Evolutionary conservation across 768 basidiomycete genomes (phyloP).

Genomic region (Sistotremastrum suecicum): DNA sequence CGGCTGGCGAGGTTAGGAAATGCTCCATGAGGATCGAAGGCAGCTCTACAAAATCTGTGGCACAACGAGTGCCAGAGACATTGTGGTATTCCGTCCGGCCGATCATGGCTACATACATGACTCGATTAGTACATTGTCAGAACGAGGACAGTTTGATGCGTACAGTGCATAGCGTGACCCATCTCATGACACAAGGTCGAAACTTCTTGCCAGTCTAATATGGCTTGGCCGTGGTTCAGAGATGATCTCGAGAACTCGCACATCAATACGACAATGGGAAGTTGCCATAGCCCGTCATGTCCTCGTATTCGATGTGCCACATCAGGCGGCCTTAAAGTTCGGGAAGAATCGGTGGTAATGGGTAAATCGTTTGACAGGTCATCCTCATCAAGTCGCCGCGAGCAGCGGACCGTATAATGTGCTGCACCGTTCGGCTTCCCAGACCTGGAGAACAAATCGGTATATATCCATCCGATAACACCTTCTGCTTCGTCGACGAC

Average conservation of each 20-base stretch:
- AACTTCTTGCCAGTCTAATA: constrained; percentile 87
- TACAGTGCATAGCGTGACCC: constrained; percentile 99
- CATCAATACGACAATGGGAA: constrained; percentile 83
- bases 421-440: constrained; percentile 89
- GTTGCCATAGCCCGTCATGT: constrained; percentile 60
- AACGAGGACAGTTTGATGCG: constrained; percentile 17
- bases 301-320: constrained; percentile 44
- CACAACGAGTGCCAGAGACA: constrained; percentile 92
- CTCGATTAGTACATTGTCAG: constrained; percentile 1
- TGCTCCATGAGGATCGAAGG: constrained; percentile 99
- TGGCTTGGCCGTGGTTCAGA: constrained; percentile 45
- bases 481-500: constrained; percentile 85
- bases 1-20: constrained; percentile 73
- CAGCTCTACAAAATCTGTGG: constrained; percentile 95
- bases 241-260: constrained; percentile 72
- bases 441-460: constrained; percentile 73
- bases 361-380: constrained; percentile 54
- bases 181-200: constrained; percentile 95
- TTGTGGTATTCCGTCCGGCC: constrained; percentile 96
- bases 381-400: constrained; percentile 83
- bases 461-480: constrained; percentile 87
- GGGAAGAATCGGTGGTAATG: constrained; percentile 18
- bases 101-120: constrained; percentile 69
- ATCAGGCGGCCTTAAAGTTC: constrained; percentile 36
- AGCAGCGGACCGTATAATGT: constrained; percentile 96